Conservation (phyloP, 192 early-diverging fungal genomes). For the Phycomyces nitens region DNA sequence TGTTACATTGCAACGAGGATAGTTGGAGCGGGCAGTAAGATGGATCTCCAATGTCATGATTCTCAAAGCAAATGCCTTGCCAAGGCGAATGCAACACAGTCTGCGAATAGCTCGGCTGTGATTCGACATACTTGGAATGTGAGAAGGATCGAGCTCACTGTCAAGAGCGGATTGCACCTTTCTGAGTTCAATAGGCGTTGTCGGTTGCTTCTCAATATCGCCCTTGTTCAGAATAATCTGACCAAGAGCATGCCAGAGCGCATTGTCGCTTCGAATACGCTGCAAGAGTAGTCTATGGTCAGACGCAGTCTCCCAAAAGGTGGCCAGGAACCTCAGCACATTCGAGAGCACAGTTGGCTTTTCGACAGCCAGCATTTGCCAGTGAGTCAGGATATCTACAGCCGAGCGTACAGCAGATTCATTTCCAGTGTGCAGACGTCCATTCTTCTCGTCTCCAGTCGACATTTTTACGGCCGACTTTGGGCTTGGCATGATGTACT, state of each 20-base stretch:
- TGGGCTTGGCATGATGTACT: constrained; percentile 31
- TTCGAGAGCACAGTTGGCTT: constrained; percentile 43
- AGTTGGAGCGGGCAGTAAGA: constrained; percentile 9
- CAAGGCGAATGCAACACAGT: constrained; percentile 21
- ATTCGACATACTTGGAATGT: background rate
- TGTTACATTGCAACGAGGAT: background rate
- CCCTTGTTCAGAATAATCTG: constrained; percentile 33
- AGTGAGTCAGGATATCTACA: constrained; percentile 34
- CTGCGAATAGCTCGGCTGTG: constrained; percentile 7
- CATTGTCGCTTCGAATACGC: constrained; percentile 33
- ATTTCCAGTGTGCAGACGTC: constrained; percentile 3
- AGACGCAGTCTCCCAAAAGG: constrained; percentile 45
- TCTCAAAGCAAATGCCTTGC: constrained; percentile 22
- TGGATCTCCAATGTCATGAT: constrained; percentile 24
- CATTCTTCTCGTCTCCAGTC: constrained; percentile 28
- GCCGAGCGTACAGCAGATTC: constrained; percentile 41
- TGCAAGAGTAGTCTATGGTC: constrained; percentile 38
- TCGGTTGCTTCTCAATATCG: background rate
- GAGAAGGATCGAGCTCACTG: background rate
- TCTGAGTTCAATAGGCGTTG: background rate
- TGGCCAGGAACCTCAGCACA: constrained; percentile 41
- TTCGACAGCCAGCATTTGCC: constrained; percentile 21
- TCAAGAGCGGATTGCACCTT: background rate
- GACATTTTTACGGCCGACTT: constrained; percentile 27
- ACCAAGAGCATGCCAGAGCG: constrained; percentile 41